Percentiles rank a stretch among this genome's conserved stretches.
Conservation (phyloP, 495 filamentous ascomycete genomes). For the Xylaria telfairii region DNA sequence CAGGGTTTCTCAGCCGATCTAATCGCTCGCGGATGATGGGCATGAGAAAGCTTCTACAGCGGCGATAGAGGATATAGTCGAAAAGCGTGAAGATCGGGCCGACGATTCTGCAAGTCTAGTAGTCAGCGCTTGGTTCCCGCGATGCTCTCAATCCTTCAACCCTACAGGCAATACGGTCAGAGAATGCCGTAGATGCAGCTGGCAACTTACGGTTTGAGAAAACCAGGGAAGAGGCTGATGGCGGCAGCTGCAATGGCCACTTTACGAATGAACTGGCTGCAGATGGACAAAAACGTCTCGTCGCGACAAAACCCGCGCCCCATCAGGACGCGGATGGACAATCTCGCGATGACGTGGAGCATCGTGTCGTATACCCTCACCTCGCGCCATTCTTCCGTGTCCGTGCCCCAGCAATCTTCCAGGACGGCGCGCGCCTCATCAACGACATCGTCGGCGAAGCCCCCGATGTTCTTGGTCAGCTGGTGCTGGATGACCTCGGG, state of each 20-base stretch:
- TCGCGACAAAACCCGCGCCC: constrained; percentile 54
- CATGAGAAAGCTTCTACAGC: constrained; percentile 36
- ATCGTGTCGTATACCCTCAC: constrained; percentile 48
- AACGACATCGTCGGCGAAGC: constrained; percentile 42
- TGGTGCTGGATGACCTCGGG: constrained; percentile 42
- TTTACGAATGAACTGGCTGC: constrained; percentile 46
- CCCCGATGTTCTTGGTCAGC: constrained; percentile 42
- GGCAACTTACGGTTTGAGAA: constrained; percentile 46
- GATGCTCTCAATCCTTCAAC: background rate
- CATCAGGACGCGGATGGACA: constrained; percentile 53
- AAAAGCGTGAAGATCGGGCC: constrained; percentile 42
- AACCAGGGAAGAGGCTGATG: constrained; percentile 44
- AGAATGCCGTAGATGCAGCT: background rate
- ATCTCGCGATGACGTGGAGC: constrained; percentile 46
- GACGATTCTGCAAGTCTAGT: constrained; percentile 31
- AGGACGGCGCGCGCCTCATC: constrained; percentile 46
- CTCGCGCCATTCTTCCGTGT: constrained; percentile 45
- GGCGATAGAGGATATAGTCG: constrained; percentile 39
- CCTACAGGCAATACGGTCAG: background rate
- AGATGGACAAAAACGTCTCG: constrained; percentile 46
- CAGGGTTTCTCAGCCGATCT: constrained; percentile 1
- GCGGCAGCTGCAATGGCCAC: constrained; percentile 42
- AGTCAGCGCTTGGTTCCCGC: constrained; percentile 30
- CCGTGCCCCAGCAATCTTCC: constrained; percentile 42
- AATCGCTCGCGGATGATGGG: constrained; percentile 42